A percentile compares a stretch with the other conserved stretches of the same genome.
phyloP scores from a whole-genome alignment of 2,329 filamentous ascomycete genomes.

The Chrysoporthe deuterocubensis region DNA sequence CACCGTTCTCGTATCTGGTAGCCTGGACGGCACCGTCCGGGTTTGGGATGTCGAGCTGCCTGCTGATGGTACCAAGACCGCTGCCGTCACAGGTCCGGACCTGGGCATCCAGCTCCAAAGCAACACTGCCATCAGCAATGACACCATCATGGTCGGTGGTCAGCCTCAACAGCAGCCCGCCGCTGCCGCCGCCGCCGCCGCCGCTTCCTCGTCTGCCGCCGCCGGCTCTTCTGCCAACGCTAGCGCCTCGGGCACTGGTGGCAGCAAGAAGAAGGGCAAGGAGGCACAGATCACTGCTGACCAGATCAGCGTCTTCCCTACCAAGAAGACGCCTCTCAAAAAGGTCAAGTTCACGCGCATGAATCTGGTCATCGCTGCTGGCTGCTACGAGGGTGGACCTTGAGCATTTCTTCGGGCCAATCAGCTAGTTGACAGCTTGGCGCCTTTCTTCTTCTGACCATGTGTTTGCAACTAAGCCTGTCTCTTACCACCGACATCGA shows the following conservation, averaged over 20 bases:
- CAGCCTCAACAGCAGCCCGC: slow-evolving; percentile 36
- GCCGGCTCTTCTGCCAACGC: slow-evolving; percentile 40
- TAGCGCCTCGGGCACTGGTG: slow-evolving; percentile 33
- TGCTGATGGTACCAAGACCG: slow-evolving; percentile 65
- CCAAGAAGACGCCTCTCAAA: slow-evolving; percentile 94
- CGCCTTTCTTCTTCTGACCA: slow-evolving; percentile 1
- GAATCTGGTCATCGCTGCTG: slow-evolving; percentile 89
- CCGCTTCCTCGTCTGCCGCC: slow-evolving; percentile 34
- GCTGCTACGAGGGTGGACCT: slow-evolving; percentile 64
- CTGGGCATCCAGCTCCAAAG: slow-evolving; percentile 36
- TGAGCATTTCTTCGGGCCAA: slow-evolving; percentile 31
- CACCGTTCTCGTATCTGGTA: slow-evolving; percentile 85
- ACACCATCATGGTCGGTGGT: slow-evolving; percentile 45
- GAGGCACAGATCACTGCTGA: slow-evolving; percentile 90
- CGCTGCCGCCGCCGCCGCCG: slow-evolving; percentile 56
- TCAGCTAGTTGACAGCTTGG: not conserved
- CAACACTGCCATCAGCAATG: slow-evolving; percentile 40
- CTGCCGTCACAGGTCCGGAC: slow-evolving; percentile 33
- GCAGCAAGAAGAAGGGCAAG: slow-evolving; percentile 77
- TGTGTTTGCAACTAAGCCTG: not conserved
- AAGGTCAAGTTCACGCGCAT: slow-evolving; percentile 93
- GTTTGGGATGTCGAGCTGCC: slow-evolving; percentile 88
- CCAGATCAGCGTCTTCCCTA: slow-evolving; percentile 92
- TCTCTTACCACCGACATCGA: not conserved
- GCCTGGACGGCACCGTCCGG: slow-evolving; percentile 89